Conservation (phyloP, 2,329 filamentous ascomycete species). For the Capronia epimyces region DNA sequence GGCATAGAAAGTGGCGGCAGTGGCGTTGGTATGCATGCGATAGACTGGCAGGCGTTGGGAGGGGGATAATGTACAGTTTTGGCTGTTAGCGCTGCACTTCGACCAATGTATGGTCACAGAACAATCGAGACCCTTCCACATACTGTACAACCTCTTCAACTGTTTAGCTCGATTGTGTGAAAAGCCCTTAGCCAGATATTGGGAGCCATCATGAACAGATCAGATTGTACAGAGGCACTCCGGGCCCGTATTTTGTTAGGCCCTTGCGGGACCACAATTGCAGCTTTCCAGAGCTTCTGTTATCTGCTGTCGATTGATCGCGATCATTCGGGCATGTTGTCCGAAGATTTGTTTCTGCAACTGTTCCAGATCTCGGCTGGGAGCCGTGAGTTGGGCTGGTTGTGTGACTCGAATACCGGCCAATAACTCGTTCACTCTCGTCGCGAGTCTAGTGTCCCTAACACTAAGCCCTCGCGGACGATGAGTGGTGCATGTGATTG, state of each 20-base stretch:
- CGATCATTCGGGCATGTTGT: conserved; percentile 10
- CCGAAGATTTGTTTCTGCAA: not conserved
- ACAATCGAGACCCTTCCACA: too few relatives aligned
- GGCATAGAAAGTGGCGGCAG: conserved; percentile 5
- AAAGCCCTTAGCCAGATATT: not conserved
- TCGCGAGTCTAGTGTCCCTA: conserved; percentile 25
- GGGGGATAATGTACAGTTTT: not conserved
- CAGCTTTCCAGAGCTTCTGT: conserved; percentile 17
- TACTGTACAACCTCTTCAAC: too few relatives aligned
- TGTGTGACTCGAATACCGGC: not conserved
- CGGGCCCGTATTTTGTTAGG: not conserved
- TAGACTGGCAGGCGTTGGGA: conserved; percentile 4
- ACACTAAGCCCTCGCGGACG: conserved; percentile 25
- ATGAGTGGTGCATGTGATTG: conserved; percentile 29
- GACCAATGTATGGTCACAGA: not conserved
- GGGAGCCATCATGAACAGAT: not conserved
- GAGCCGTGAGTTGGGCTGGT: not conserved
- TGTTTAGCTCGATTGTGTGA: not conserved
- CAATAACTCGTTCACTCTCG: conserved; percentile 17
- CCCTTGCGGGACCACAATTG: conserved; percentile 7
- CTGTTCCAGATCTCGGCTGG: not conserved
- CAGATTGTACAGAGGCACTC: not conserved
- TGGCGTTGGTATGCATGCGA: conserved; percentile 11
- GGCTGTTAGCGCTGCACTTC: not conserved
- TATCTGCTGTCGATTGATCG: conserved; percentile 13